Base-by-base conservation (phyloP, 1,284 basidiomycete species). In the Ganoderma boninense region DNA sequence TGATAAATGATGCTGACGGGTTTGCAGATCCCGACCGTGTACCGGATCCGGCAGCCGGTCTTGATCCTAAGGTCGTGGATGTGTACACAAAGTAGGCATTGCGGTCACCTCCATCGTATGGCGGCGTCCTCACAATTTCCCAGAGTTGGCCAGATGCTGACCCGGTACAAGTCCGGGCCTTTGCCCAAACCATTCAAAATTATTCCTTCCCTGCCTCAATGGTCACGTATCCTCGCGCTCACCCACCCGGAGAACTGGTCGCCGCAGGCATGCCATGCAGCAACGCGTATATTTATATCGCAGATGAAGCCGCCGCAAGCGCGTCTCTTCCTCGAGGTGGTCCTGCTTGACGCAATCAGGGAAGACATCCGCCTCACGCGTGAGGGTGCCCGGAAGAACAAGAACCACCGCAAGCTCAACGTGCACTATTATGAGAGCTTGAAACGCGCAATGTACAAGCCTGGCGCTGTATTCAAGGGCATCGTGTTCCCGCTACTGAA, bases 181-280 rank as follows among this genome's bases (percentile, higher is more conserved):
- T 87, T 99, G 0, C 98, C 98, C 23, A 99, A 99, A 84, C 89
- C 97, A 1, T 97, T 99, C 90, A 99, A 99, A 86, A 96, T 99
- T 70, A 94, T 99, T 42, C 98, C 98, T 3, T 95, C 97, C 6
- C 90, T 99, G 29, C 95, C 96, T 7, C 93, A 95, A 73, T 99
- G 98, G 98, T 97, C 97, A 10, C 94, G 96, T 66, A 92, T 99
- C 72, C 90, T 99, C 65, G 96, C 97, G 40, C 89, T 99, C 65
- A 99, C 98, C 23, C 87, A 89, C 71, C 98, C 98, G 0, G 92
- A 96, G 81, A 89, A 91, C 76, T 99, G 98, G 98, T 96, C 96
- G 0, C 95, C 98, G 0, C 97, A 99, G 81, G 97, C 97, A 2
- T 96, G 95, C 67, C 92, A 93, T 71, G 97, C 96, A 11, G 97